These are phyloP conservation scores for Spathaspora gorwiae DNA, from an alignment of 805 yeast genomes.

Conservation along the genomic window DNA sequence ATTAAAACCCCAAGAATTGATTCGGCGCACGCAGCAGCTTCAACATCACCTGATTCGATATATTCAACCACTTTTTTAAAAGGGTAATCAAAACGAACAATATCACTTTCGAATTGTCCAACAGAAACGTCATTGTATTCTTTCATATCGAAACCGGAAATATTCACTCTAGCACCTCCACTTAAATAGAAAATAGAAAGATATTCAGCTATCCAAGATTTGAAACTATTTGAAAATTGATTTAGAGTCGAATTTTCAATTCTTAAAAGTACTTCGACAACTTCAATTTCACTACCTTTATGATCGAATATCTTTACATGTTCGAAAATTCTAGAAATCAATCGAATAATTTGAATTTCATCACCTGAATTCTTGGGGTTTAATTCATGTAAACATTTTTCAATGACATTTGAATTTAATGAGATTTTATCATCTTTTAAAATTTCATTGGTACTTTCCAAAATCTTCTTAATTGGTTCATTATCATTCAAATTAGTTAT, in stretches of 20 bases:
- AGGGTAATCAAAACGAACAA: slow-evolving; percentile 14
- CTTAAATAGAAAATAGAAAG: slow-evolving; percentile 17
- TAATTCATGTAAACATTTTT: slow-evolving; percentile 2
- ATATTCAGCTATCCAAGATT: slow-evolving; percentile 21
- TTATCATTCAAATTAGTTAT: not conserved
- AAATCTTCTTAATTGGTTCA: not conserved
- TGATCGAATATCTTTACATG: slow-evolving; percentile 2
- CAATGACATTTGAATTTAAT: slow-evolving; percentile 1
- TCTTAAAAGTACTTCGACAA: slow-evolving; percentile 7
- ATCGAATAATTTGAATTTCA: not conserved
- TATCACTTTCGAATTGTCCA: slow-evolving; percentile 12
- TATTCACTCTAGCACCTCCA: slow-evolving; percentile 13
- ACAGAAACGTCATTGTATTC: slow-evolving; percentile 5
- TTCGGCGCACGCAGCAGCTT: slow-evolving; percentile 29
- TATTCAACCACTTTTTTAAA: slow-evolving; percentile 20
- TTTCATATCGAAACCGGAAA: not conserved
- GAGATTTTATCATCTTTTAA: not conserved
- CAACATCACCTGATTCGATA: slow-evolving; percentile 11
- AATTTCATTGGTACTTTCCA: not conserved
- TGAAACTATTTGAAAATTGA: slow-evolving; percentile 11
- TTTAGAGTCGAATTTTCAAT: not conserved
- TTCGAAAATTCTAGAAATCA: slow-evolving; percentile 6
- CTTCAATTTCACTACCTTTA: not conserved
- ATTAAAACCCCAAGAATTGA: slow-evolving; percentile 37
- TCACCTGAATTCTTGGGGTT: not conserved